phyloP scores from a whole-genome alignment of 371 early-diverging fungal species.

The Gilbertella persicaria region DNA sequence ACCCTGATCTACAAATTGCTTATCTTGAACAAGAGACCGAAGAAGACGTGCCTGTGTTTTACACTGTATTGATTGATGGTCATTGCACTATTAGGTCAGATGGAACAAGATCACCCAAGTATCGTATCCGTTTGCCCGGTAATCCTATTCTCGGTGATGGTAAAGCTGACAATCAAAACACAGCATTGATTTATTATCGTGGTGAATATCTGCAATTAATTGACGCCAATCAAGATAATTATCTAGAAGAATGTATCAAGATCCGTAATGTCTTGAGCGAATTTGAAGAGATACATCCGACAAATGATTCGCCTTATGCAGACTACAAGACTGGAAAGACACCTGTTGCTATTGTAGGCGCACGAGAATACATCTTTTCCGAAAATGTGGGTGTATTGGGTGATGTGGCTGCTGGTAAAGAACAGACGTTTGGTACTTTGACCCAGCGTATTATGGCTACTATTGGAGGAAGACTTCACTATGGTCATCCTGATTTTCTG shows the following conservation, averaged over 20 bases:
- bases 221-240: constrained; percentile 94
- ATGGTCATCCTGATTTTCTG: constrained; percentile 92
- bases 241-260: constrained; percentile 88
- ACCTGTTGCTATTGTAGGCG: constrained; percentile 91
- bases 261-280: constrained; percentile 87
- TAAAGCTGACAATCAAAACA: constrained; percentile 91
- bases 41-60: constrained; percentile 59
- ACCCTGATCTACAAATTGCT: constrained; percentile 81
- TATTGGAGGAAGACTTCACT: constrained; percentile 83
- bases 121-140: constrained; percentile 82
- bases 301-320: constrained; percentile 70
- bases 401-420: constrained; percentile 91
- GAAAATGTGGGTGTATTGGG: constrained; percentile 88
- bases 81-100: constrained; percentile 61
- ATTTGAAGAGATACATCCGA: constrained; percentile 76
- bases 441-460: constrained; percentile 88
- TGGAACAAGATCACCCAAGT: constrained; percentile 74
- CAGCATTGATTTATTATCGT: constrained; percentile 81
- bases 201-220: constrained; percentile 86
- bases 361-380: constrained; percentile 89
- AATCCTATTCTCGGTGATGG: constrained; percentile 91
- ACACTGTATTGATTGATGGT: constrained; percentile 79
- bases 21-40: constrained; percentile 74
- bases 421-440: constrained; percentile 87
- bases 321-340: constrained; percentile 37